phyloP scores from a whole-genome alignment of 2,329 filamentous ascomycete genomes.

The Arthrobotrys sphaeroides region DNA sequence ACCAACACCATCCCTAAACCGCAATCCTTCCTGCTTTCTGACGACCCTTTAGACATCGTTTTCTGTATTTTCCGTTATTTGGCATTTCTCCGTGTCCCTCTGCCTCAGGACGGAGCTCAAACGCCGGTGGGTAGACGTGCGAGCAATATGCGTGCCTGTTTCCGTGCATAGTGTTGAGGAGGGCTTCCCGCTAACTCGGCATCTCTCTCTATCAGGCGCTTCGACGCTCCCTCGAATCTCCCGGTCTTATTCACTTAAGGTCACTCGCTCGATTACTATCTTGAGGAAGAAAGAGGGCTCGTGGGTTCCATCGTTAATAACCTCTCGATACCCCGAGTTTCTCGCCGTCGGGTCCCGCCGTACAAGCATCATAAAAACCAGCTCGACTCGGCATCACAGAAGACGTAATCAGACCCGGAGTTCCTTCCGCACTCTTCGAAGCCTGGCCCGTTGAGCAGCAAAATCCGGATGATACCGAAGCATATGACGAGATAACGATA shows the following conservation, averaged over 20 bases:
- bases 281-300: neutral
- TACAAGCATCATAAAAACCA: neutral
- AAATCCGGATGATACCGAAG: conserved; percentile 25
- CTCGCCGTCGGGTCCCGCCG: conserved; percentile 1
- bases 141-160: neutral
- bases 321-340: conserved; percentile 18
- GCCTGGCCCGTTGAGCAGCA: conserved; percentile 20
- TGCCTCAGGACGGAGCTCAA: conserved; percentile 7
- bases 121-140: conserved; percentile 34
- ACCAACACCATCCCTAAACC: conserved; percentile 18
- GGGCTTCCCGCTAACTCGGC: conserved; percentile 39
- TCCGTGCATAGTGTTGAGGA: conserved; percentile 15
- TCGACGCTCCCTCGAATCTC: conserved; percentile 24
- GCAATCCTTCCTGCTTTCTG: neutral
- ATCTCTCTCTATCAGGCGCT: conserved; percentile 30
- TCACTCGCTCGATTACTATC: conserved; percentile 13
- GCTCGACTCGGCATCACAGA: neutral
- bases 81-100: neutral
- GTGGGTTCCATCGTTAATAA: neutral
- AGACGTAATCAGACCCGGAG: neutral
- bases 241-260: conserved; percentile 45
- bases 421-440: conserved; percentile 2
- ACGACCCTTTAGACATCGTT: neutral
- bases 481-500: conserved; percentile 53
- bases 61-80: conserved; percentile 5